Conservation (phyloP, 768 basidiomycete genomes). For the Crepidotus variabilis region DNA sequence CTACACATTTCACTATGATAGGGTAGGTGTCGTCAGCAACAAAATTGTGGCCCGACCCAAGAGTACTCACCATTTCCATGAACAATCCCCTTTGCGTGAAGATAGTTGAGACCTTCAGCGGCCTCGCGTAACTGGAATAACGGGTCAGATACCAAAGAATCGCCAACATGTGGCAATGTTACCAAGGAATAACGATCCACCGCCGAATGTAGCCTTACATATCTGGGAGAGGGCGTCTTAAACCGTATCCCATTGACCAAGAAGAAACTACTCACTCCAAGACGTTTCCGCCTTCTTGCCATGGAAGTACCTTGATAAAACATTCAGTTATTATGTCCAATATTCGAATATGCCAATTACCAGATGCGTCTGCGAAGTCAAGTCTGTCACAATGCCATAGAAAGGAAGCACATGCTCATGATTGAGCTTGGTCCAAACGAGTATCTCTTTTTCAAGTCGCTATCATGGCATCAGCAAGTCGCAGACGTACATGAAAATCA, state of each 20-base stretch:
- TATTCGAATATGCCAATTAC: slow-evolving; percentile 16
- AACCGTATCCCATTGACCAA: neutral
- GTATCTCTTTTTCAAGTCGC: slow-evolving; percentile 55
- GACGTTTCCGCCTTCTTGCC: slow-evolving; percentile 56
- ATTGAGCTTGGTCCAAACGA: slow-evolving; percentile 46
- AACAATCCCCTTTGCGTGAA: slow-evolving; percentile 46
- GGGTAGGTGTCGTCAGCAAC: neutral
- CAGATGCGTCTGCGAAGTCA: slow-evolving; percentile 45
- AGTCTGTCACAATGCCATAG: slow-evolving; percentile 51
- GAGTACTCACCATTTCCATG: slow-evolving; percentile 58
- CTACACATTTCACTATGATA: slow-evolving; percentile 49
- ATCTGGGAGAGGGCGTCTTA: slow-evolving; percentile 25
- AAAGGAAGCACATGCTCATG: slow-evolving; percentile 48
- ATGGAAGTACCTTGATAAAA: slow-evolving; percentile 47
- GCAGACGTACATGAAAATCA: neutral
- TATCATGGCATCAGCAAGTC: slow-evolving; percentile 15
- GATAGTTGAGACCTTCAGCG: slow-evolving; percentile 51
- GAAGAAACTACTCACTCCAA: slow-evolving; percentile 33
- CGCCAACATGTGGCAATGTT: no score
- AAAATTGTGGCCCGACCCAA: neutral
- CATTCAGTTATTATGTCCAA: neutral
- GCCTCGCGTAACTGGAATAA: slow-evolving; percentile 43
- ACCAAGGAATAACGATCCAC: slow-evolving; percentile 42
- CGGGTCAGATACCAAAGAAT: slow-evolving; percentile 31
- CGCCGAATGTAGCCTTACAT: slow-evolving; percentile 28